Conservation (phyloP, 2,329 filamentous ascomycete species). For the Colletotrichum eremochloae region DNA sequence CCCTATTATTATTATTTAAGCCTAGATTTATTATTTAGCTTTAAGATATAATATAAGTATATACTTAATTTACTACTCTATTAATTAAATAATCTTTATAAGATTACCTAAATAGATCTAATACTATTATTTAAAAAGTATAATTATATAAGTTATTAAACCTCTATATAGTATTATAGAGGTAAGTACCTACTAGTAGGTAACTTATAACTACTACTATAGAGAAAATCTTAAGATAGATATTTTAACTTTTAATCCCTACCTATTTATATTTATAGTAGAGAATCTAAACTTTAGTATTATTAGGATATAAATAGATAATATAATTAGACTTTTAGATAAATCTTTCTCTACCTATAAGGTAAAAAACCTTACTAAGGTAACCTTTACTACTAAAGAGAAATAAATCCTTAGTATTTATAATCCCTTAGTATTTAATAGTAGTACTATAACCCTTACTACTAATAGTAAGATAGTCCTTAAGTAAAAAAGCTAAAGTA, state of each 20-base stretch:
- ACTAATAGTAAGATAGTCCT: neutral
- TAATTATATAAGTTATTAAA: neutral
- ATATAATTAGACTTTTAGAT: neutral
- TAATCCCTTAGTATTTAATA: fast-evolving
- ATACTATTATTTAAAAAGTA: too few species aligned
- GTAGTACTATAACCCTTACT: neutral
- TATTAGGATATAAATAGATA: neutral
- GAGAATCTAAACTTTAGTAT: fast-evolving
- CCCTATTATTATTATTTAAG: too few species aligned
- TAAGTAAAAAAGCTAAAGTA: neutral
- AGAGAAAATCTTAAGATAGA: too few species aligned
- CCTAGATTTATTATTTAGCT: too few species aligned
- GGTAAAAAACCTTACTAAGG: fast-evolving
- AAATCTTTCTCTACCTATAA: neutral
- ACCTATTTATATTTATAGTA: fast-evolving
- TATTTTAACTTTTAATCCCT: too few species aligned
- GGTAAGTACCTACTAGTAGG: neutral
- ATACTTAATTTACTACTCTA: too few species aligned
- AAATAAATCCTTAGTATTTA: neutral
- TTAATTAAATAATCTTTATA: too few species aligned
- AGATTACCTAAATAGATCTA: too few species aligned
- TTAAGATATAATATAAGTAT: too few species aligned
- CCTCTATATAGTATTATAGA: neutral
- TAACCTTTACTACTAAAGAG: neutral
- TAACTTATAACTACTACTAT: neutral